phyloP scores from a whole-genome alignment of 2,329 filamentous ascomycete genomes.

The Phialocephala subalpina region DNA sequence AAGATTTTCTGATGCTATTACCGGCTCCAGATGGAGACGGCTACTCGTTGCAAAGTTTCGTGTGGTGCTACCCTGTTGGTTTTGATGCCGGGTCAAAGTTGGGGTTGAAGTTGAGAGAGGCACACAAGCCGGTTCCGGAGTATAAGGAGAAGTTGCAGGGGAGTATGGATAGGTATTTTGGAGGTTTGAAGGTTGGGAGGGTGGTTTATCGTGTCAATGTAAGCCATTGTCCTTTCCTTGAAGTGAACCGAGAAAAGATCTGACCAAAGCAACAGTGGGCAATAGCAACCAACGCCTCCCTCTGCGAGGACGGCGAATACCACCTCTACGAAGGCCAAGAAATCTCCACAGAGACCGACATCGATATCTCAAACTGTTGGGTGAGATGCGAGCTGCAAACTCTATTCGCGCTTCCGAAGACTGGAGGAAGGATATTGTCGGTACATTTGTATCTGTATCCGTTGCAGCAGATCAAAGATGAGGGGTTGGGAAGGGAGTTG shows the following conservation, averaged over 20 bases:
- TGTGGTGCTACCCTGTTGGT: constrained; percentile 61
- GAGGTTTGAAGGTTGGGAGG: constrained; percentile 55
- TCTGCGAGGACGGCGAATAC: constrained; percentile 19
- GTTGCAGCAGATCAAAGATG: constrained; percentile 3
- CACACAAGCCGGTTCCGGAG: constrained; percentile 63
- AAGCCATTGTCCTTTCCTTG: constrained; percentile 8
- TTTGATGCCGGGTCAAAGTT: constrained; percentile 63
- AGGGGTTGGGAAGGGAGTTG: background rate
- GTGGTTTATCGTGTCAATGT: constrained; percentile 61
- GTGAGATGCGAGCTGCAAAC: constrained; percentile 67
- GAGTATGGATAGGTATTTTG: constrained; percentile 67
- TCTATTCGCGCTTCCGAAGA: constrained; percentile 61
- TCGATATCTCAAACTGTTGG: constrained; percentile 42
- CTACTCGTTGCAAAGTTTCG: constrained; percentile 63
- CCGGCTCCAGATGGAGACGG: constrained; percentile 44
- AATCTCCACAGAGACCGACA: constrained; percentile 6
- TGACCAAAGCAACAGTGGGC: constrained; percentile 13
- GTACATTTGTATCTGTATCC: constrained; percentile 6
- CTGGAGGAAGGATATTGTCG: constrained; percentile 59
- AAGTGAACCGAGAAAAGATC: background rate
- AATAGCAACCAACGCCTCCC: constrained; percentile 15
- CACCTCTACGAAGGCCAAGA: constrained; percentile 21
- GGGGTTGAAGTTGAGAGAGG: constrained; percentile 55
- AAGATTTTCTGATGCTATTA: constrained; percentile 65
- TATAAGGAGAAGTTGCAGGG: constrained; percentile 61